These are phyloP conservation scores for Rubia tinctorum DNA, from an alignment of 305 asterid species.

Conservation along the genomic window DNA sequence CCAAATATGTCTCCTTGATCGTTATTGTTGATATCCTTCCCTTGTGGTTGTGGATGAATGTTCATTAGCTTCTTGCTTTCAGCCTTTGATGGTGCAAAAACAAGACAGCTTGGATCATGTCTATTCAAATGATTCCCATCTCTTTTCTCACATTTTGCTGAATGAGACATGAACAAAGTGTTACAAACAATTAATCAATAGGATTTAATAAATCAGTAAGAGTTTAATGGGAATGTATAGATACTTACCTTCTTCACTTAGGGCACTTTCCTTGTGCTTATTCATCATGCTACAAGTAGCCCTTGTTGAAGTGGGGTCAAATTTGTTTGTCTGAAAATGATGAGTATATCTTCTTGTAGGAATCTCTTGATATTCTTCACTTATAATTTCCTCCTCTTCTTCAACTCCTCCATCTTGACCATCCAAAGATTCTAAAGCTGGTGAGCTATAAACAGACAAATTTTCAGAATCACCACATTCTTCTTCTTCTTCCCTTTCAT, in stretches of 20 bases:
- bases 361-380: conserved; percentile 33
- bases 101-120: conserved; percentile 50
- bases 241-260: conserved; percentile 1
- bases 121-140: conserved; percentile 30
- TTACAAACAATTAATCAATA: background rate
- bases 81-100: conserved; percentile 39
- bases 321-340: conserved; percentile 33
- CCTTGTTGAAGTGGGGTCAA: conserved; percentile 35
- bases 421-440: conserved; percentile 34
- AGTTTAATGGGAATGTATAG: background rate
- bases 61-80: conserved; percentile 48
- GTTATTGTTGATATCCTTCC: conserved; percentile 14
- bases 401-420: conserved; percentile 12
- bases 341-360: conserved; percentile 23
- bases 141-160: conserved; percentile 30
- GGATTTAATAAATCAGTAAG: background rate
- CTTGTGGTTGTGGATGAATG: conserved; percentile 28
- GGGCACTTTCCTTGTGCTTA: conserved; percentile 5
- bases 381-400: conserved; percentile 6
- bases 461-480: conserved; percentile 29
- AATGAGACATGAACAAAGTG: background rate
- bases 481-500: background rate
- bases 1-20: conserved; percentile 50
- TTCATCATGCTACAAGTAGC: background rate
- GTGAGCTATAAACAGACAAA: conserved; percentile 41